Percentiles rank a stretch among this genome's conserved stretches.
Conservation (phyloP, 495 filamentous ascomycete species). For the Podospora australis region DNA sequence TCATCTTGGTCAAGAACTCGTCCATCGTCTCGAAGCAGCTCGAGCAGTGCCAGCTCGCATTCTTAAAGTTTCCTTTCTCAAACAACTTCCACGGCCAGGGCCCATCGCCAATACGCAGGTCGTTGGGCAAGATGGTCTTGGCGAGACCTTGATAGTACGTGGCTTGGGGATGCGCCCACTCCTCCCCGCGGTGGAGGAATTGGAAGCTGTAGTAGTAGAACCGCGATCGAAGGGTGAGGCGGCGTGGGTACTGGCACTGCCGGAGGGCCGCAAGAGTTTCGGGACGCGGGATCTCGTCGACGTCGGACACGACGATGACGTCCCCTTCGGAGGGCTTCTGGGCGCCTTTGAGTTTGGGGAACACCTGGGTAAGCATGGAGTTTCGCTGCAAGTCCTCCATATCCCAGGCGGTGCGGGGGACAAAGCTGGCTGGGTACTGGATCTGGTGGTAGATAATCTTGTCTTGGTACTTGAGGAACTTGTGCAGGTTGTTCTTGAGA, state of each 20-base stretch:
- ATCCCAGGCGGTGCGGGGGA: constrained; percentile 35
- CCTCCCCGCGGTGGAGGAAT: constrained; percentile 42
- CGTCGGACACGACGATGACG: constrained; percentile 42
- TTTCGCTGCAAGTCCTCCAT: constrained; percentile 48
- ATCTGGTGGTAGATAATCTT: constrained; percentile 53
- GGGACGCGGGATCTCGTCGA: constrained; percentile 49
- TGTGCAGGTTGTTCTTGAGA: constrained; percentile 34
- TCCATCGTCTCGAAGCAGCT: constrained; percentile 46
- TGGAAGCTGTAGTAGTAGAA: constrained; percentile 57
- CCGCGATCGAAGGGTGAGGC: constrained; percentile 44
- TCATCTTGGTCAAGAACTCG: constrained; percentile 47
- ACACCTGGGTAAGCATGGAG: constrained; percentile 43
- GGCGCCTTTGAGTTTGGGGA: constrained; percentile 33
- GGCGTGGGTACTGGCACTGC: constrained; percentile 44
- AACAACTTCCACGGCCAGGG: constrained; percentile 23
- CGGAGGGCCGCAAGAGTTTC: constrained; percentile 38
- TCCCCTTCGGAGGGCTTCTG: constrained; percentile 29
- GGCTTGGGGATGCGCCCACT: constrained; percentile 53
- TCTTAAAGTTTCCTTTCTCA: constrained; percentile 36
- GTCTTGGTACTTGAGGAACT: constrained; percentile 36
- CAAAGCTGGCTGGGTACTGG: constrained; percentile 32
- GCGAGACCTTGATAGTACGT: constrained; percentile 43
- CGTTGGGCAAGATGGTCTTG: constrained; percentile 41
- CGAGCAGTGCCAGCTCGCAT: constrained; percentile 51
- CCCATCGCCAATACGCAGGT: constrained; percentile 40